Evolutionary conservation across 2,329 filamentous ascomycete genomes (phyloP).

Genomic region (Trichoderma endophyticum): DNA sequence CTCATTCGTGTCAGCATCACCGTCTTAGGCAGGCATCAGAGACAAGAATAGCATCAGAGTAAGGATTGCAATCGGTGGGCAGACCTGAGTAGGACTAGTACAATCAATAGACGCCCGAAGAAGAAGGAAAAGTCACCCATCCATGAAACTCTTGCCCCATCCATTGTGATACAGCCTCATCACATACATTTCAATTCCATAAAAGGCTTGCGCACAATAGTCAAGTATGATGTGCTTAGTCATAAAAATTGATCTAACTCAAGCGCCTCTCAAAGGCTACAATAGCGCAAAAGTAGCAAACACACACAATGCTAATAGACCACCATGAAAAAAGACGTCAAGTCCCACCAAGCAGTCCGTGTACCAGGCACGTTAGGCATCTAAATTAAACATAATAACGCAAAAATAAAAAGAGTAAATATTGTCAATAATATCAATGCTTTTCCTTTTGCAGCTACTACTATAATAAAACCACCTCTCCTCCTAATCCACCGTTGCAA

Average conservation of each 20-base stretch:
- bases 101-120: background rate
- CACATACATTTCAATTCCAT: background rate
- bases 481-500: background rate
- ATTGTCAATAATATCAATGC: background rate
- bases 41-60: background rate
- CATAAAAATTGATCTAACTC: background rate
- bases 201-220: background rate
- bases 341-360: background rate
- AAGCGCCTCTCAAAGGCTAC: background rate
- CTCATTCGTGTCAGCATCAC: background rate
- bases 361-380: background rate
- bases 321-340: background rate
- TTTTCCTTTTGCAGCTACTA: background rate
- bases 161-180: background rate
- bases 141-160: background rate
- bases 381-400: background rate
- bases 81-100: background rate
- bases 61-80: background rate
- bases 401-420: background rate
- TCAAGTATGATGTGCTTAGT: background rate
- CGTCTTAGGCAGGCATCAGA: background rate
- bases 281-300: background rate
- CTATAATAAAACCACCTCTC: background rate
- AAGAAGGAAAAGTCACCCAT: background rate
- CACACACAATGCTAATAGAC: background rate